phyloP scores from a whole-genome alignment of 129 eudicot species.

The Lactuca saligna region DNA sequence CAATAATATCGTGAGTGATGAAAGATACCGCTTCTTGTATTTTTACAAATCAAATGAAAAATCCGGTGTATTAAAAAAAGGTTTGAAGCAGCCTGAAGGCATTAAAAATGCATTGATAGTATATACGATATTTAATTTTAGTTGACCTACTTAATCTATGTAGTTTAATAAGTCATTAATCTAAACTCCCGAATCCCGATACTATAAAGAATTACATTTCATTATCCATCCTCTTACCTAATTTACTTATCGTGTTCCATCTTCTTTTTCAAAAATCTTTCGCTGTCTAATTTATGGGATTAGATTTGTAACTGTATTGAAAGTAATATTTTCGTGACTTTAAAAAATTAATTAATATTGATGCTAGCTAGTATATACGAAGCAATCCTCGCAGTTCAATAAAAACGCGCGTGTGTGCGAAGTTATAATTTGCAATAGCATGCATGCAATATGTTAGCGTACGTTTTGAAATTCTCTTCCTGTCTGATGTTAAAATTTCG shows the following conservation, averaged over 20 bases:
- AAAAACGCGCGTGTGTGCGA: background rate
- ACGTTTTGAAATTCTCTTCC: background rate
- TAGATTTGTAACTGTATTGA: background rate
- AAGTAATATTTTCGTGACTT: background rate
- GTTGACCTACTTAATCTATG: slow-evolving; percentile 22
- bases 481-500: background rate
- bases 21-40: too few relatives aligned
- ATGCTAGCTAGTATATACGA: too few relatives aligned
- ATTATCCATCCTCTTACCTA: background rate
- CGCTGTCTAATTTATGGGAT: background rate
- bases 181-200: slow-evolving; percentile 9
- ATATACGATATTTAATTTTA: background rate
- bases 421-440: background rate
- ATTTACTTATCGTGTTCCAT: background rate
- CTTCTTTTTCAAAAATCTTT: background rate
- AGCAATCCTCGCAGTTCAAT: too few relatives aligned
- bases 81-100: too few relatives aligned
- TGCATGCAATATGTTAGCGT: background rate
- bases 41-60: background rate
- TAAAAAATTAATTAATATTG: too few relatives aligned
- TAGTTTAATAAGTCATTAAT: slow-evolving; percentile 11
- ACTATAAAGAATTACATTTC: slow-evolving; percentile 1
- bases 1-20: too few relatives aligned
- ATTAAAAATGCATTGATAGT: background rate
- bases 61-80: too few relatives aligned